A percentile compares a stretch with the other conserved stretches of the same genome.
Evolutionary conservation across 352 stramenopile genomes (phyloP).

Genomic region (Phytophthora vignae): DNA sequence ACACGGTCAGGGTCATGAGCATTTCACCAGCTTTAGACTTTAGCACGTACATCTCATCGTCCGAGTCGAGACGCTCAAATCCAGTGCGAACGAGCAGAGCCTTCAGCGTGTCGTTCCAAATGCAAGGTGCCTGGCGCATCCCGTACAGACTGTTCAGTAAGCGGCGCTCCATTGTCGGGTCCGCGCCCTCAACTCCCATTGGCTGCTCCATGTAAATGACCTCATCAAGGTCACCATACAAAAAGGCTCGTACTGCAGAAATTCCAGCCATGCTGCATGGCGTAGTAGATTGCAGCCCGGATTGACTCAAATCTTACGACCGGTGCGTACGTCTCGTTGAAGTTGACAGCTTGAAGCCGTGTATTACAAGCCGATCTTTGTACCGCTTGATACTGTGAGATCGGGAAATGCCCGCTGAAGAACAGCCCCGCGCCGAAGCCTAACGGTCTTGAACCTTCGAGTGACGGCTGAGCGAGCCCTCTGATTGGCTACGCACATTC

Average conservation of each 20-base stretch:
- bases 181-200: too few relatives aligned
- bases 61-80: too few relatives aligned
- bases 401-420: too few relatives aligned
- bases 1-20: neutral
- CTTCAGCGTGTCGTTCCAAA: too few relatives aligned
- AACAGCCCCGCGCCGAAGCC: too few relatives aligned
- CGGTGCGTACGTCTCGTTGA: slow-evolving; percentile 23
- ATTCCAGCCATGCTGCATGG: neutral
- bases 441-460: too few relatives aligned
- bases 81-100: too few relatives aligned
- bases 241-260: slow-evolving; percentile 24
- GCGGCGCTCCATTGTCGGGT: neutral
- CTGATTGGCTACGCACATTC: too few relatives aligned
- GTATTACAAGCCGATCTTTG: slow-evolving; percentile 29
- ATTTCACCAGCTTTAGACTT: too few relatives aligned
- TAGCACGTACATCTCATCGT: too few relatives aligned
- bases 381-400: slow-evolving; percentile 16
- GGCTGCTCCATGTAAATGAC: neutral
- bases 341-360: slow-evolving; percentile 30
- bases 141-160: neutral
- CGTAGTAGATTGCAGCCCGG: slow-evolving; percentile 21
- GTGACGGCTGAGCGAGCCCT: too few relatives aligned
- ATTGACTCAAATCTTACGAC: slow-evolving; percentile 31
- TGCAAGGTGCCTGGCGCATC: too few relatives aligned
- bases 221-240: slow-evolving; percentile 9